phyloP scores from a whole-genome alignment of 805 yeast species.

The Kuraishia cidri region DNA sequence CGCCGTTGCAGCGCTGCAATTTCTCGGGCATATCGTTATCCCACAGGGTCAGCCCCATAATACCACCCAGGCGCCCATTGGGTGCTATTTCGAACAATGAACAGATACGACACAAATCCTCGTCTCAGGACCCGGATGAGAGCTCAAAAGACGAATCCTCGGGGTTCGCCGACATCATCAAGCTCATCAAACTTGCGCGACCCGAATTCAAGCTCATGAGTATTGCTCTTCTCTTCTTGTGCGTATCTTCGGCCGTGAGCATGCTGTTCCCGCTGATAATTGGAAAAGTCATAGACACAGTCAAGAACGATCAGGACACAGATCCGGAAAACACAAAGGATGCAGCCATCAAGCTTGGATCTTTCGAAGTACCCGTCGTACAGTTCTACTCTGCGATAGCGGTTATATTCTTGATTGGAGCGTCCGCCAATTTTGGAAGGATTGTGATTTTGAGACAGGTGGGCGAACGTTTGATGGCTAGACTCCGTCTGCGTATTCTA shows the following conservation, averaged over 20 bases:
- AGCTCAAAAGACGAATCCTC: neutral
- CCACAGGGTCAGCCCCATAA: too few relatives aligned
- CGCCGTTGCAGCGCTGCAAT: too few relatives aligned
- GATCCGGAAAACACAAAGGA: slow-evolving; percentile 11
- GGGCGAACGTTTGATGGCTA: slow-evolving; percentile 84
- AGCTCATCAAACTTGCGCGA: slow-evolving; percentile 47
- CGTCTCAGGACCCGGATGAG: too few relatives aligned
- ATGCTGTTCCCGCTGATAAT: slow-evolving; percentile 78
- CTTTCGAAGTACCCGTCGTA: slow-evolving; percentile 50
- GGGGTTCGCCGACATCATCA: slow-evolving; percentile 24
- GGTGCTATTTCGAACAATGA: too few relatives aligned
- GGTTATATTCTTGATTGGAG: slow-evolving; percentile 61
- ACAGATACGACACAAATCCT: too few relatives aligned
- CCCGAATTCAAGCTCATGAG: slow-evolving; percentile 47
- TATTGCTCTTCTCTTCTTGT: slow-evolving; percentile 55
- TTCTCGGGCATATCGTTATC: too few relatives aligned
- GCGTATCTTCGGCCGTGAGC: slow-evolving; percentile 67
- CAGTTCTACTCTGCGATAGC: slow-evolving; percentile 58
- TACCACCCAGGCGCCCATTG: too few relatives aligned
- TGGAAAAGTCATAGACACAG: slow-evolving; percentile 79
- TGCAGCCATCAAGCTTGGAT: slow-evolving; percentile 8
- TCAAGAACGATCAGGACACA: slow-evolving; percentile 23
- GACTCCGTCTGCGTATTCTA: slow-evolving; percentile 70
- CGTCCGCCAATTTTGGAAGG: slow-evolving; percentile 74
- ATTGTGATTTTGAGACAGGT: slow-evolving; percentile 65